Base-by-base conservation (phyloP, 352 stramenopile genomes). In the Globisporangium carolinianum region DNA sequence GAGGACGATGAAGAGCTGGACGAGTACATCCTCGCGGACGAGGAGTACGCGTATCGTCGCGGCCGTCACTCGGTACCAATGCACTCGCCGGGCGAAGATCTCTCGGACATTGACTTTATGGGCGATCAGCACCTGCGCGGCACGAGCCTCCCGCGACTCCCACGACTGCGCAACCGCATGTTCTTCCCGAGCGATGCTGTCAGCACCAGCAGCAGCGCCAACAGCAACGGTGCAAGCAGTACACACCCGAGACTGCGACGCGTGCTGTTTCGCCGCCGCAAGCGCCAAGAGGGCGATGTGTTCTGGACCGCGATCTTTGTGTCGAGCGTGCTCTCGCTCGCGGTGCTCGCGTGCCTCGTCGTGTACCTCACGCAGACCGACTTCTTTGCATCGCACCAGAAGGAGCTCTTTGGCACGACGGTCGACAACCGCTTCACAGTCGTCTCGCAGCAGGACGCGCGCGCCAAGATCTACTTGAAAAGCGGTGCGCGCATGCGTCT, bases 341-440 rank as follows among this genome's bases (percentile, higher is more conserved):
- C 65, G 1, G 67, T 92, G 7, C 74, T 91, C 62, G 68, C 54
- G n/a, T 63, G 71, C 24, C 65, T 89, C 14, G 72, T 75, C 18
- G 71, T 87, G 18, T 91, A 91, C 61, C 68, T 94, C 32, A 77
- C 76, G 58, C 79, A 91, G 57, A 85, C 81, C 9, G 81, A 91
- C 58, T 91, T 94, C 68, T 94, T 94, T 41, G 75, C 75, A 60
- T 81, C 74, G 8, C 81, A 94, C 60, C 84, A 91, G 60, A 86
- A 67, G 38, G 82, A 94, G 36, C 52, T 94, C n/a, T 82, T 94
- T 41, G 82, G 81, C 17, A 86, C 80, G 39, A 92, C 77, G 0
- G 79, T 94, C 51, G 84, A 94, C 53, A 86, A 91, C 36, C 69
- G 79, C 12, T 94, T 91, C 48, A 91, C 81, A 6, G 81, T 91